phyloP scores from a whole-genome alignment of 108 stramenopile species.

The Conticribra weissflogii region DNA sequence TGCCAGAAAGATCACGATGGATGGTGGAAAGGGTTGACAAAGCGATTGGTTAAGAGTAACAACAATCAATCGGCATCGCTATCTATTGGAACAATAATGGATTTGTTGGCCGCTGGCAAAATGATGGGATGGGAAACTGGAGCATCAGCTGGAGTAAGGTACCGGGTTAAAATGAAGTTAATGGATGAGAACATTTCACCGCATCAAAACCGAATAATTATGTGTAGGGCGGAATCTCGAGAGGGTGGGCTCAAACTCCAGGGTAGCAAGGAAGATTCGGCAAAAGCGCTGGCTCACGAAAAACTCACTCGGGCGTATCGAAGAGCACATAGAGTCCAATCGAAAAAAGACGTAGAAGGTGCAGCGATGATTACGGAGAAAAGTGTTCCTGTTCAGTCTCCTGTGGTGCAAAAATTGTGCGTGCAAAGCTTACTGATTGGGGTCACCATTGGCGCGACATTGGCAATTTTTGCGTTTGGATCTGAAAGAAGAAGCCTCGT shows the following conservation, averaged over 20 bases:
- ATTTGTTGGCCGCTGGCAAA: conserved; percentile 70
- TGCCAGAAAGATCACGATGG: conserved; percentile 78
- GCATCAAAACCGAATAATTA: conserved; percentile 71
- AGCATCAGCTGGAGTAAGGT: conserved; percentile 36
- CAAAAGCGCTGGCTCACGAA: conserved; percentile 24
- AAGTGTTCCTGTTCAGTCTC: not conserved
- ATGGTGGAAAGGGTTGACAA: conserved; percentile 40
- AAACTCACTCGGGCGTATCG: conserved; percentile 36
- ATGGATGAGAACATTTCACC: conserved; percentile 68
- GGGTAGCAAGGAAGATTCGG: conserved; percentile 7
- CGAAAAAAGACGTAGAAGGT: not conserved
- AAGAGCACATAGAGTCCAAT: conserved; percentile 26
- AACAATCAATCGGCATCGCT: conserved; percentile 30
- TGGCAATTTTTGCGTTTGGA: no score
- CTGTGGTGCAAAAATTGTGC: not conserved
- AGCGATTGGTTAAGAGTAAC: conserved; percentile 17
- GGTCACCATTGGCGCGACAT: no score
- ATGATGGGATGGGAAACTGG: conserved; percentile 57
- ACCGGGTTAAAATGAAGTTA: conserved; percentile 72
- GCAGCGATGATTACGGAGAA: not conserved
- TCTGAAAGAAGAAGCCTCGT: no score
- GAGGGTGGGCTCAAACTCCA: conserved; percentile 8
- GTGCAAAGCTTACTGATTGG: no score
- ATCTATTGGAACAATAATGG: conserved; percentile 61
- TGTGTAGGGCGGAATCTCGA: conserved; percentile 40